Evolutionary conservation across 495 filamentous ascomycete species (phyloP).

Genomic region (Corynascus novoguineensis): DNA sequence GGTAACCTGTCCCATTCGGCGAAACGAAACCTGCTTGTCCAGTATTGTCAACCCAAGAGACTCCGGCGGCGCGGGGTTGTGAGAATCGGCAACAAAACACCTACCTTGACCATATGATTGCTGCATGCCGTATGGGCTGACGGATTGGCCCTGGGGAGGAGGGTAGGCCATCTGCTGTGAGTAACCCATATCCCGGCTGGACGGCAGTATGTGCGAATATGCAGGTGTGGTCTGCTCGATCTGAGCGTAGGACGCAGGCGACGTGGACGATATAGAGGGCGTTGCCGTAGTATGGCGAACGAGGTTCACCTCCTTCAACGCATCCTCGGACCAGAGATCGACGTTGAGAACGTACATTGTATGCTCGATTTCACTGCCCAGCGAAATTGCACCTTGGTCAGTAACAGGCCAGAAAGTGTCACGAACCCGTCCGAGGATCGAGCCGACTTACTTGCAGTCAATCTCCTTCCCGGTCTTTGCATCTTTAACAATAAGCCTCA

Average conservation of each 20-base stretch:
- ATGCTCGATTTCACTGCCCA: conserved; percentile 58
- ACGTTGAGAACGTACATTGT: conserved; percentile 90
- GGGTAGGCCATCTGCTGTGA: conserved; percentile 22
- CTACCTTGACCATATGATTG: conserved; percentile 21
- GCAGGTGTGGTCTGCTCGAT: conserved; percentile 32
- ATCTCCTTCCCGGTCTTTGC: conserved; percentile 75
- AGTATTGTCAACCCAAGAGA: neutral
- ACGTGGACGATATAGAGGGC: conserved; percentile 79
- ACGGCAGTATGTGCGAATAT: conserved; percentile 33
- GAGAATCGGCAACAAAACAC: neutral
- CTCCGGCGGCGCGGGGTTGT: too few species aligned
- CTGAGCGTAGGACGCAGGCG: conserved; percentile 30
- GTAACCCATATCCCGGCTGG: conserved; percentile 27
- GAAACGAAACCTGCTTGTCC: conserved; percentile 18
- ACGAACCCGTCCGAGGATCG: neutral
- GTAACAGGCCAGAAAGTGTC: neutral
- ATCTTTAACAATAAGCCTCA: conserved; percentile 78
- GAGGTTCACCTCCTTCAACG: conserved; percentile 83
- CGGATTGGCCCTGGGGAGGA: conserved; percentile 11
- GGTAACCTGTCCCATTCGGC: conserved; percentile 25
- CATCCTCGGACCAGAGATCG: conserved; percentile 84
- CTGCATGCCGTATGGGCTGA: conserved; percentile 27
- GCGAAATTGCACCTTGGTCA: conserved; percentile 16
- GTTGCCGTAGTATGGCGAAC: conserved; percentile 83
- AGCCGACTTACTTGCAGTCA: conserved; percentile 69